Percentiles rank a stretch among this genome's conserved stretches.
Conservation (phyloP, 345 rosid genomes). For the Microthlaspi erraticum region DNA sequence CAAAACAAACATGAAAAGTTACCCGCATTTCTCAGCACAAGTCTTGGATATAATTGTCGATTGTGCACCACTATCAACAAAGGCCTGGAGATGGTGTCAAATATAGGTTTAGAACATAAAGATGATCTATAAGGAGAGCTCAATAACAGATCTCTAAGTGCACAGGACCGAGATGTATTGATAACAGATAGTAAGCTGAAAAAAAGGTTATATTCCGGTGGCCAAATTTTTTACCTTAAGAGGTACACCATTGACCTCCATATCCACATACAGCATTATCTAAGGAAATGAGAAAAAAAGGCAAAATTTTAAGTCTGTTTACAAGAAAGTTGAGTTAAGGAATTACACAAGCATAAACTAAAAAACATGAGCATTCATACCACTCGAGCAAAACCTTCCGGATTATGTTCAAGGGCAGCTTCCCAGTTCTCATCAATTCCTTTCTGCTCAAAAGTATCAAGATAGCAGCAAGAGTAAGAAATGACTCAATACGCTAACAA, state of each 20-base stretch:
- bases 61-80: conserved; percentile 98
- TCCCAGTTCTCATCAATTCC: conserved; percentile 99
- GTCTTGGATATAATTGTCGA: conserved; percentile 97
- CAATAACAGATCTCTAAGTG: not conserved
- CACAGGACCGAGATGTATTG: not conserved
- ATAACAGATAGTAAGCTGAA: conserved; percentile 11
- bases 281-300: conserved; percentile 45
- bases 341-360: conserved; percentile 36
- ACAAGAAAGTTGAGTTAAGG: conserved; percentile 62
- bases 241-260: conserved; percentile 97
- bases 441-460: conserved; percentile 61
- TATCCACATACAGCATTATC: conserved; percentile 97
- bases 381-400: conserved; percentile 99
- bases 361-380: conserved; percentile 57
- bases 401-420: conserved; percentile 96
- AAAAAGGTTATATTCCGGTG: conserved; percentile 8
- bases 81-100: conserved; percentile 64
- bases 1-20: conserved; percentile 35
- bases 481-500: not conserved
- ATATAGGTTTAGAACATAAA: conserved; percentile 17
- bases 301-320: conserved; percentile 38
- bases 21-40: conserved; percentile 98
- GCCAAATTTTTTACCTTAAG: conserved; percentile 68
- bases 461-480: conserved; percentile 15
- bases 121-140: not conserved